A percentile compares a stretch with the other conserved stretches of the same genome.
These are phyloP conservation scores for Mediolabrus comicus DNA, from an alignment of 108 stramenopile species.

Conservation along the genomic window DNA sequence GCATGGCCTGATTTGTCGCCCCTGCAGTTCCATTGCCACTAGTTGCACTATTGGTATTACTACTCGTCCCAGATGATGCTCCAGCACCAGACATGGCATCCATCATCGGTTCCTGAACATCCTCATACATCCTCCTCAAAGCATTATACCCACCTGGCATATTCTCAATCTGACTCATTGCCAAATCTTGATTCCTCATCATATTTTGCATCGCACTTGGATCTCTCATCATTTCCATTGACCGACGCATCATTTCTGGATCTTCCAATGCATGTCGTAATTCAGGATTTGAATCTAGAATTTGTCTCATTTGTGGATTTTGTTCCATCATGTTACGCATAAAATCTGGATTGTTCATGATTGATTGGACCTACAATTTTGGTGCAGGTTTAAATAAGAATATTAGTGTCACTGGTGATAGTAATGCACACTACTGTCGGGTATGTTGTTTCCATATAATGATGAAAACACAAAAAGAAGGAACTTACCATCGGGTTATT, in stretches of 20 bases:
- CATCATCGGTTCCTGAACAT: slow-evolving; percentile 95
- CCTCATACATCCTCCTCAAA: slow-evolving; percentile 89
- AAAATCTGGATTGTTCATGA: slow-evolving; percentile 90
- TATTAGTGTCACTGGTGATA: background rate
- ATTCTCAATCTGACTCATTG: slow-evolving; percentile 93
- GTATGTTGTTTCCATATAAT: background rate
- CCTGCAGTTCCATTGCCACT: slow-evolving; percentile 57
- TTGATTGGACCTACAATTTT: slow-evolving; percentile 50
- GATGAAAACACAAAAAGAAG: background rate
- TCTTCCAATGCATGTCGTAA: slow-evolving; percentile 84
- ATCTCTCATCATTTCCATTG: slow-evolving; percentile 94
- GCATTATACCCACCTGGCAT: slow-evolving; percentile 95
- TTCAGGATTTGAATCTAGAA: slow-evolving; percentile 91
- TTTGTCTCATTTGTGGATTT: slow-evolving; percentile 89
- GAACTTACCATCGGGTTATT: slow-evolving; percentile 66
- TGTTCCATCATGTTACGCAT: slow-evolving; percentile 85
- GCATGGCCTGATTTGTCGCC: slow-evolving; percentile 84
- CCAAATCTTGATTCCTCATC: slow-evolving; percentile 94
- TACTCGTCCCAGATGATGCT: background rate
- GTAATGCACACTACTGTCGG: background rate
- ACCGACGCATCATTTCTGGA: slow-evolving; percentile 86
- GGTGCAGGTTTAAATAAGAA: background rate
- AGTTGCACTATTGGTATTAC: slow-evolving; percentile 12
- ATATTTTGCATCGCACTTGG: slow-evolving; percentile 80
- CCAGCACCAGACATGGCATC: slow-evolving; percentile 65